Conservation (phyloP, 176 grass and related monocot genomes). For the Rhynchospora breviuscula region DNA sequence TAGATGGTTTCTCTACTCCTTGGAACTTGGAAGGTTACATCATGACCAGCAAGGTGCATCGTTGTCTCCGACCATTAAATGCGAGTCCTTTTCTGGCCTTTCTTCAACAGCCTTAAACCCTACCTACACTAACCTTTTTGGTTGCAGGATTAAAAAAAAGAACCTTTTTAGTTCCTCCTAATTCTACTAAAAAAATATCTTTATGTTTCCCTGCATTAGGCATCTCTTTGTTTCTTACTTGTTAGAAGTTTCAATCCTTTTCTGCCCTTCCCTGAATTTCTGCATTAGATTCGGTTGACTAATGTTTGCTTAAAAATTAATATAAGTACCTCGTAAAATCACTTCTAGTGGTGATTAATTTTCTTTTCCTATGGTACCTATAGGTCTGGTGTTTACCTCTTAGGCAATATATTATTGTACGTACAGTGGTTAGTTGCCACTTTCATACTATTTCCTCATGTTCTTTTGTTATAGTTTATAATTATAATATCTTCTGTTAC, state of each 20-base stretch:
- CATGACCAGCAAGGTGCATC: not conserved
- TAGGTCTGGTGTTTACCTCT: not conserved
- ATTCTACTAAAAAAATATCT: not conserved
- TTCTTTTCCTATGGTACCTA: not conserved
- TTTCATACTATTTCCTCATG: conserved; percentile 1
- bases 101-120: conserved; percentile 1
- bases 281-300: conserved; percentile 21
- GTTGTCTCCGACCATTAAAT: conserved; percentile 8
- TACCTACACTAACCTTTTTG: not conserved
- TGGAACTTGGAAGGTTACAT: conserved; percentile 5
- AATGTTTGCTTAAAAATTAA: not conserved
- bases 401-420: conserved; percentile 1
- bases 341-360: not conserved
- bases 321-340: conserved; percentile 3
- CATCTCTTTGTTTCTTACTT: not conserved
- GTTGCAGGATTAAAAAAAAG: no score
- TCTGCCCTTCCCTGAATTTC: conserved; percentile 10
- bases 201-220: conserved; percentile 3
- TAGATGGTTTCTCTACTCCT: not conserved
- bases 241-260: conserved; percentile 17
- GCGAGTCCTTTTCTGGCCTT: not conserved
- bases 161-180: not conserved
- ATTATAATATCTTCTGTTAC: conserved; percentile 19
- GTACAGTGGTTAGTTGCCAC: not conserved
- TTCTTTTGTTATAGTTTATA: conserved; percentile 5